A percentile compares a stretch with the other conserved stretches of the same genome.
Conservation (phyloP, 2,329 filamentous ascomycete genomes). For the Dothideomycetes sp. region DNA sequence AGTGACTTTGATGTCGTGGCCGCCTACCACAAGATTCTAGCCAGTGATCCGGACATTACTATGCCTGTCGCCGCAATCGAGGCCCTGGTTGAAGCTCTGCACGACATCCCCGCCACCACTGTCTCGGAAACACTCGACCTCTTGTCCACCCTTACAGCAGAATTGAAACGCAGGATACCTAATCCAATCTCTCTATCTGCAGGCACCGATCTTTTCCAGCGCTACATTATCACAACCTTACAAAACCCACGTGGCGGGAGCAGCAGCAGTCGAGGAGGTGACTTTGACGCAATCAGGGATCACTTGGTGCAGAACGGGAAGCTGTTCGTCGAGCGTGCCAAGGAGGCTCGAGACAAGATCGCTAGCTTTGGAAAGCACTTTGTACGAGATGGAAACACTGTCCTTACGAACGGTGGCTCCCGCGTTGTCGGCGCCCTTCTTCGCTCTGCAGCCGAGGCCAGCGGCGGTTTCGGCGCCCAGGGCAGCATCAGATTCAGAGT, state of each 20-base stretch:
- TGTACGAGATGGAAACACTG: constrained; percentile 63
- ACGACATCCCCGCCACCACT: constrained; percentile 67
- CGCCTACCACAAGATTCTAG: constrained; percentile 53
- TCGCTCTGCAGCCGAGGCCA: constrained; percentile 58
- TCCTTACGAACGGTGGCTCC: constrained; percentile 86
- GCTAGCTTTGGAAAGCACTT: constrained; percentile 69
- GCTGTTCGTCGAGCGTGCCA: constrained; percentile 77
- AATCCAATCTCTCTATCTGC: constrained; percentile 90
- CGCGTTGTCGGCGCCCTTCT: constrained; percentile 73
- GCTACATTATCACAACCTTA: constrained; percentile 72
- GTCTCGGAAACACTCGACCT: constrained; percentile 89
- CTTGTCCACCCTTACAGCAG: constrained; percentile 63
- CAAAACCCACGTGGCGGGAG: constrained; percentile 33
- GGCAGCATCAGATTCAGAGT: constrained; percentile 65
- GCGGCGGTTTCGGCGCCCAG: constrained; percentile 27
- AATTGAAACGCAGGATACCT: constrained; percentile 65
- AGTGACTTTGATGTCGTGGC: constrained; percentile 44
- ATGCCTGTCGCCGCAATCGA: constrained; percentile 95
- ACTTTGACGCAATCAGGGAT: constrained; percentile 72
- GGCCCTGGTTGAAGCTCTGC: constrained; percentile 76
- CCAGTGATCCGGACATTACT: constrained; percentile 69
- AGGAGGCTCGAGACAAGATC: constrained; percentile 73
- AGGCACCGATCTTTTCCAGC: constrained; percentile 89
- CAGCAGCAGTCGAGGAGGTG: constrained; percentile 34
- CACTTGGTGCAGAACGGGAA: constrained; percentile 79